Conservation (phyloP, 1,284 basidiomycete genomes). For the Ceratobasidium sp. region DNA sequence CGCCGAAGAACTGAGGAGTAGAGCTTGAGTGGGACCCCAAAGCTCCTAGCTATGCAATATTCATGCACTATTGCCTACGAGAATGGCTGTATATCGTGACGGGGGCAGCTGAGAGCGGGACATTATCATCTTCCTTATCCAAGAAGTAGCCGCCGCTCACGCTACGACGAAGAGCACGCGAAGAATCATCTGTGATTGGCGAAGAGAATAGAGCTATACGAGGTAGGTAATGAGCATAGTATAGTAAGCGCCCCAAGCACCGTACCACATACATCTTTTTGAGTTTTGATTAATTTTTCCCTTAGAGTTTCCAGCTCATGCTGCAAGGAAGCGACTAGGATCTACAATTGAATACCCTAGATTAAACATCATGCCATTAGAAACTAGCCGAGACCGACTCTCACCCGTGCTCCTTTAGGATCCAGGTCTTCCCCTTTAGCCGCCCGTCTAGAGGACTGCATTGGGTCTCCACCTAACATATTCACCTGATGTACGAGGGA, state of each 20-base stretch:
- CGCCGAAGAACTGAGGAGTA: no score
- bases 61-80: not conserved
- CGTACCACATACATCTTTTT: slow-evolving; percentile 20
- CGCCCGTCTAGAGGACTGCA: slow-evolving; percentile 13
- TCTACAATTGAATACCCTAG: not conserved
- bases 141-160: not conserved
- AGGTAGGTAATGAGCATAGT: not conserved
- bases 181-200: slow-evolving; percentile 1
- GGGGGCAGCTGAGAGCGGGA: slow-evolving; percentile 27
- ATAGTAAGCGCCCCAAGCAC: not conserved
- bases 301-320: slow-evolving; percentile 10
- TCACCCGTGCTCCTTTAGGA: slow-evolving; percentile 19
- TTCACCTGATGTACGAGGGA: slow-evolving; percentile 21
- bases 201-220: slow-evolving; percentile 13
- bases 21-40: not conserved
- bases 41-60: not conserved
- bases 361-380: not conserved
- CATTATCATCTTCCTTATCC: not conserved
- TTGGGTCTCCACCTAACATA: slow-evolving; percentile 28
- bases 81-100: not conserved
- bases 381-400: not conserved
- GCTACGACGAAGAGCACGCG: not conserved
- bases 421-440: slow-evolving; percentile 19
- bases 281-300: slow-evolving; percentile 13
- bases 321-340: slow-evolving; percentile 17